phyloP scores from a whole-genome alignment of 139 green algal species.

The Picochlorum costavermella region DNA sequence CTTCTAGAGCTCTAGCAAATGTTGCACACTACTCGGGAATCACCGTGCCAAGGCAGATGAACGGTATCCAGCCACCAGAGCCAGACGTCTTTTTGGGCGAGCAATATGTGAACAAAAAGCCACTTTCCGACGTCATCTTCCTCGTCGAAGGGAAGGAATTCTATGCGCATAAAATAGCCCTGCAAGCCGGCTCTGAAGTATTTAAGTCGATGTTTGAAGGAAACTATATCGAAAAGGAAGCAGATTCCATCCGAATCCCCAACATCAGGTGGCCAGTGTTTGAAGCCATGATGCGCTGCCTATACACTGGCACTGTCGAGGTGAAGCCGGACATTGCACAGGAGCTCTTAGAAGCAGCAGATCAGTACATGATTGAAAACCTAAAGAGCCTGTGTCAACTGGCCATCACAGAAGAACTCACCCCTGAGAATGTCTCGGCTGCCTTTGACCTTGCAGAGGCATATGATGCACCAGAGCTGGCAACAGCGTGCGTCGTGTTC shows the following conservation, averaged over 20 bases:
- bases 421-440: conserved; percentile 63
- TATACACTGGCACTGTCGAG: conserved; percentile 78
- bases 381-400: conserved; percentile 90
- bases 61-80: conserved; percentile 19
- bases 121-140: conserved; percentile 85
- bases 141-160: conserved; percentile 84
- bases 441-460: conserved; percentile 76
- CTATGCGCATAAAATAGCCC: conserved; percentile 82
- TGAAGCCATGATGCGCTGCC: conserved; percentile 82
- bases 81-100: conserved; percentile 57
- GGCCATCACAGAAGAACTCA: conserved; percentile 61
- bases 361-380: conserved; percentile 94
- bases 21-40: conserved; percentile 12
- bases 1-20: conserved; percentile 5
- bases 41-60: background rate
- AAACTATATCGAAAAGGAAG: conserved; percentile 78
- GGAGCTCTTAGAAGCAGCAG: conserved; percentile 62
- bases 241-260: conserved; percentile 80
- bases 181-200: conserved; percentile 79
- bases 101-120: conserved; percentile 87
- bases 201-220: conserved; percentile 94
- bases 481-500: conserved; percentile 75
- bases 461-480: conserved; percentile 72
- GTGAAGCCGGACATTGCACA: conserved; percentile 56
- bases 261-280: conserved; percentile 85